phyloP scores from a whole-genome alignment of 805 yeast genomes.

The Metschnikowia cubensis region DNA sequence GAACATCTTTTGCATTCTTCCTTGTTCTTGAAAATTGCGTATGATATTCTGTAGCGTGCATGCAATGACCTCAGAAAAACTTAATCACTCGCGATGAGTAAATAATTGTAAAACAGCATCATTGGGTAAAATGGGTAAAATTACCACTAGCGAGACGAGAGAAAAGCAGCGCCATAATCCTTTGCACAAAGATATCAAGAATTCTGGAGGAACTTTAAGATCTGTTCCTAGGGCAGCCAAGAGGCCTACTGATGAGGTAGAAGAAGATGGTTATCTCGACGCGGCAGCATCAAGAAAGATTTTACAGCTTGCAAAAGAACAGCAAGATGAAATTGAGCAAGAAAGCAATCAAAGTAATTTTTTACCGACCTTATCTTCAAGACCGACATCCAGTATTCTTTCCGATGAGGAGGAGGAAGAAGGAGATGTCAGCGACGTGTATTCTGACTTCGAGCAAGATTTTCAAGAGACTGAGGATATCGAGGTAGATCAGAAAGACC shows the following conservation, averaged over 20 bases:
- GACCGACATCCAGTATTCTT: slow-evolving; percentile 16
- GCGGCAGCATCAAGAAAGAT: slow-evolving; percentile 81
- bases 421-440: slow-evolving; percentile 49
- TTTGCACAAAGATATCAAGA: slow-evolving; percentile 69
- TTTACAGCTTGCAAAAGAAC: slow-evolving; percentile 84
- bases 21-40: slow-evolving; percentile 40
- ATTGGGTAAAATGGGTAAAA: slow-evolving; percentile 58
- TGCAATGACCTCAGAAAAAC: slow-evolving; percentile 1
- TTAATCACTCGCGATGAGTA: slow-evolving; percentile 9
- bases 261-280: slow-evolving; percentile 67
- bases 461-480: slow-evolving; percentile 52
- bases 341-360: slow-evolving; percentile 19
- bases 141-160: slow-evolving; percentile 46
- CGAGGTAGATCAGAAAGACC: slow-evolving; percentile 75
- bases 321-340: slow-evolving; percentile 78
- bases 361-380: slow-evolving; percentile 2
- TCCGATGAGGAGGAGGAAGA: slow-evolving; percentile 38
- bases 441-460: slow-evolving; percentile 47
- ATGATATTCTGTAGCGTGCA: slow-evolving; percentile 12
- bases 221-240: slow-evolving; percentile 28
- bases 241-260: slow-evolving; percentile 35
- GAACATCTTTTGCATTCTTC: slow-evolving; percentile 60
- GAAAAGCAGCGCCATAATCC: slow-evolving; percentile 76
- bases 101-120: neutral
- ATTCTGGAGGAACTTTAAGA: slow-evolving; percentile 69